phyloP scores from a whole-genome alignment of 371 early-diverging fungal genomes.

The Mucor plumbeus region DNA sequence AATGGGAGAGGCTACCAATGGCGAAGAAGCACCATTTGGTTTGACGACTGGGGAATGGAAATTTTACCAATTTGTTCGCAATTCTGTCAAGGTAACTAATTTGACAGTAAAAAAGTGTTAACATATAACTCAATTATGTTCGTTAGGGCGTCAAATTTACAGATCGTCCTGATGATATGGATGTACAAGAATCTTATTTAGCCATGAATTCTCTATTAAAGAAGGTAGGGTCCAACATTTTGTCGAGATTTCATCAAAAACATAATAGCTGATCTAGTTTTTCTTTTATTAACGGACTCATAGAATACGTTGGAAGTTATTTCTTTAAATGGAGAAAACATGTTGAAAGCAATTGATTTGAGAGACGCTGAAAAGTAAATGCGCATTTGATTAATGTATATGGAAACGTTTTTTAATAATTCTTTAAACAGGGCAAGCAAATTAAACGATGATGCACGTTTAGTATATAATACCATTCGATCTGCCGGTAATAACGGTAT shows the following conservation, averaged over 20 bases:
- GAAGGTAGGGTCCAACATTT: conserved; percentile 43
- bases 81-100: conserved; percentile 20
- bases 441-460: conserved; percentile 49
- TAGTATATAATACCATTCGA: conserved; percentile 86
- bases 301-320: conserved; percentile 43
- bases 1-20: conserved; percentile 20
- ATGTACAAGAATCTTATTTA: conserved; percentile 43
- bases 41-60: conserved; percentile 32
- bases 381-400: not conserved
- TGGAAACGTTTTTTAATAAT: not conserved
- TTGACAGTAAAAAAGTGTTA: not conserved
- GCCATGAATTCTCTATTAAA: conserved; percentile 58
- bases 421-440: conserved; percentile 38
- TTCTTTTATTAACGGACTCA: too few species aligned
- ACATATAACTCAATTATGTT: not conserved
- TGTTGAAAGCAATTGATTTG: conserved; percentile 44
- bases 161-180: conserved; percentile 52
- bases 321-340: conserved; percentile 44
- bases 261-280: not conserved
- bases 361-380: conserved; percentile 52
- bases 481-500: conserved; percentile 86
- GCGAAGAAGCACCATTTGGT: conserved; percentile 32
- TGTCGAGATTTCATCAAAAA: too few species aligned
- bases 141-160: conserved; percentile 48
- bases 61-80: conserved; percentile 33